Evolutionary conservation across 2,329 filamentous ascomycete species (phyloP), one percentile per base, ranked within the genome.

Genomic region (Colletotrichum abscissum): DNA sequence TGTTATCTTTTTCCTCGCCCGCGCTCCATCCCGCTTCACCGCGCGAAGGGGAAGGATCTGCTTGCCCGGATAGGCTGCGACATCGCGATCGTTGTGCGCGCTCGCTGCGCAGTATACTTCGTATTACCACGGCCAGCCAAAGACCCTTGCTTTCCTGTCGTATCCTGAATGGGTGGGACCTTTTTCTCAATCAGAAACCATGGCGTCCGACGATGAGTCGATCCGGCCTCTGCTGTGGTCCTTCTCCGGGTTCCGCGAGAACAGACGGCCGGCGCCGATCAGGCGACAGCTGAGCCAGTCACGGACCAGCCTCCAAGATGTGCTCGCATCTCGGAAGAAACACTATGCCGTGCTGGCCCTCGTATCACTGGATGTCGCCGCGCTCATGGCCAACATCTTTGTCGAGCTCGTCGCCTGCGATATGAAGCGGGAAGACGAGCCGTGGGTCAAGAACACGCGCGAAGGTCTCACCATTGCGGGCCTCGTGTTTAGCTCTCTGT

Each of bases 401-500:
- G 82, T 88, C 69, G 82, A 85, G 30, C 81, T 88, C 19, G 83
- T 87, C 68, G 84, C 86, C 19, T 88, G 87, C 79, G 86, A 88
- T 76, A 81, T 82, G 75, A 80, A 83, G 58, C 78, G 80, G 49
- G 74, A 80, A 38, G 76, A 83, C 62, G 82, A 84, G 76, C 75
- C 79, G 0, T 88, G 87, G 86, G 85, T 87, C 6, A 74, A 76
- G 9, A 72, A 76, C 1, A 78, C 84, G 42, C 79, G 80, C 19
- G 75, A 79, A n/a, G 76, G 79, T 0, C 81, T 93, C 54, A 86
- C 86, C 14, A 82, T 86, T 3, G 81, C 88, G 42, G 88, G 90
- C 6, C 80, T 93, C 57, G 83, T 89, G 2, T 90, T 93, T 78
- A 92, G 89, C 68, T 89, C 86, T 76, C 77, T 93, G 33, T 94